phyloP scores from a whole-genome alignment of 2,329 filamentous ascomycete genomes.

The Talaromyces sp. region DNA sequence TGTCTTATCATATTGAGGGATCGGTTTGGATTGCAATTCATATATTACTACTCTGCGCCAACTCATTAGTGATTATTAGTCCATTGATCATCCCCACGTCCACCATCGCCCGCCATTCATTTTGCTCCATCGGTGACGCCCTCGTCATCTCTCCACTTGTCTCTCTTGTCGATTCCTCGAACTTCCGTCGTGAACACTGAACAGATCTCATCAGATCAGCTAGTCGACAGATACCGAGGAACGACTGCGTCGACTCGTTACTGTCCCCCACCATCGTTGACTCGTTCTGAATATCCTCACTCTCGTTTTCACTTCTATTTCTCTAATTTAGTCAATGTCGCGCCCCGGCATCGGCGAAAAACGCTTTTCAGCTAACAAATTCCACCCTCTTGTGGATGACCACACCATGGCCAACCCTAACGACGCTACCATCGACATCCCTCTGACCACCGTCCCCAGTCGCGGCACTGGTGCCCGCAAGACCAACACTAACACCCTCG shows the following conservation, averaged over 20 bases:
- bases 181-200: neutral
- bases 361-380: constrained; percentile 45
- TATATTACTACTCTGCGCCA: neutral
- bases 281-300: neutral
- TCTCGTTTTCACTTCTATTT: neutral
- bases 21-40: neutral
- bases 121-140: neutral
- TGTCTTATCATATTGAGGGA: neutral
- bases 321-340: constrained; percentile 19
- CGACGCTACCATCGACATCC: constrained; percentile 60
- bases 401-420: constrained; percentile 45
- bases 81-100: constrained; percentile 3
- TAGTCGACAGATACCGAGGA: neutral
- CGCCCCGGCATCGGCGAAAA: constrained; percentile 37
- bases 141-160: neutral
- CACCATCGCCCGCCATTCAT: neutral
- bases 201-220: neutral
- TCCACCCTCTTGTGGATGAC: constrained; percentile 39
- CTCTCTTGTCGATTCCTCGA: neutral
- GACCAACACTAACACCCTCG: constrained; percentile 28
- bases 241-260: neutral
- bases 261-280: neutral
- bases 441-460: constrained; percentile 55
- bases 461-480: constrained; percentile 46
- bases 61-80: neutral